phyloP scores from a whole-genome alignment of 192 early-diverging fungal species.

The Dimargaris cristalligena region DNA sequence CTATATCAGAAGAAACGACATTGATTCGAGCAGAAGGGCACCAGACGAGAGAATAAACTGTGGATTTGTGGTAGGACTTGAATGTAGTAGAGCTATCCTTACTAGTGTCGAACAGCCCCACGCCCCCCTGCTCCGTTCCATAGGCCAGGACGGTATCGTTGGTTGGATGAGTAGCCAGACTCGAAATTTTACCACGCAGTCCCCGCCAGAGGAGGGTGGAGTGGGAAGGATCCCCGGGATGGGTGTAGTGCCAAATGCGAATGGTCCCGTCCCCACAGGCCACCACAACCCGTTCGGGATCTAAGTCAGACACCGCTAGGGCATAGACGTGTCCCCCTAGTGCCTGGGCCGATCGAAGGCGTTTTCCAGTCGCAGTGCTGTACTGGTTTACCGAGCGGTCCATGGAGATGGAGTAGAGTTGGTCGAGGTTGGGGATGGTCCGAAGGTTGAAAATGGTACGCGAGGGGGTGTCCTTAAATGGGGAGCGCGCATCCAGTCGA shows the following conservation, averaged over 20 bases:
- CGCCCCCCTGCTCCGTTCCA: neutral
- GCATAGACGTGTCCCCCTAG: slow-evolving; percentile 4
- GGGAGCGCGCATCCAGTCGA: neutral
- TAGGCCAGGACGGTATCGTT: neutral
- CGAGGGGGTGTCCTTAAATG: neutral
- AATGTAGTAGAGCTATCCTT: neutral
- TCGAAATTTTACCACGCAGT: neutral
- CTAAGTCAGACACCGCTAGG: neutral
- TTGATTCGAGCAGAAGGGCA: neutral
- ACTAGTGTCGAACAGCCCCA: neutral
- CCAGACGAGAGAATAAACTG: neutral
- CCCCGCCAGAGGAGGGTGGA: neutral
- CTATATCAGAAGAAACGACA: no score
- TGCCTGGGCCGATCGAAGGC: no score
- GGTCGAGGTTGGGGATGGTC: no score
- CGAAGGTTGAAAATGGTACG: neutral
- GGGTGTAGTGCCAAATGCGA: neutral
- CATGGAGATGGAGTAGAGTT: slow-evolving; percentile 5
- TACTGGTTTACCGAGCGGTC: neutral
- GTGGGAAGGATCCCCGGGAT: neutral
- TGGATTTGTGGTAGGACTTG: neutral
- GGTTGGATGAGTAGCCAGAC: neutral
- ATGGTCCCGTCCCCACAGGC: slow-evolving; percentile 9
- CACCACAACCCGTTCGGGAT: neutral
- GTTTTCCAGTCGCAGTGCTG: neutral